Base-by-base conservation (phyloP, 139 green algal species). In the Ostreobium quekettii region DNA sequence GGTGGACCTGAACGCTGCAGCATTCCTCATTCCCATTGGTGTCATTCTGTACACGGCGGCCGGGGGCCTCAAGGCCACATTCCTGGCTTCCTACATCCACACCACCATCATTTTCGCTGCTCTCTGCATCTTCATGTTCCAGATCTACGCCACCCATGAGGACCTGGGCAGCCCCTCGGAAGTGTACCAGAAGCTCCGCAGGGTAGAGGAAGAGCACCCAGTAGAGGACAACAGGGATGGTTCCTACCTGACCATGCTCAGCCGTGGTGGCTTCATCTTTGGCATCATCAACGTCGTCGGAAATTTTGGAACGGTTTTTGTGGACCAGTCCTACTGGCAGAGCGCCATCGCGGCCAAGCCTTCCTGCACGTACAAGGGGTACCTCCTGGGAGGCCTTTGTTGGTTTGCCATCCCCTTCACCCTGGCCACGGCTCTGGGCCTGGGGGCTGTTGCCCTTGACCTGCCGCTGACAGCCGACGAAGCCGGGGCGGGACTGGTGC, bases 251-350 rank as follows among this genome's bases (percentile, higher is more conserved):
- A 97, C 91, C 77, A 96, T 97, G 88, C 84, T 92, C 35, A 91
- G 78, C 53, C 74, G 86, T 61, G 81, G 82, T 15, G 91, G 91
- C 38, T 49, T 97, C 56, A 85, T 97, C 76, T 97, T 97, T 48
- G 91, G 91, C 33, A 86, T 97, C 72, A 97, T 97, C 85, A 97
- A 97, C 82, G 86, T 97, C 70, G 88, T 97, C 39, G 90, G 90
- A 66, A 92, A 92, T 84, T 95, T 97, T 67, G 91, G 91, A 62
- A 97, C 91, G 1, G 91, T 97, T 26, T 96, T 95, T 65, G 83
- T 91, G 7, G 90, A 95, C 68, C 86, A 93, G 82, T 83, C 80
- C 24, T 91, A 95, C 82, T 95, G 89, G 82, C 89, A 95, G 80
- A 80, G 79, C 49, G 91, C 90, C 81, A 96, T 97, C 68, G 90